Evolutionary conservation across 306 rosid species (phyloP), one percentile per base, ranked within the genome.

Genomic region (Pyrus bretschneideri): DNA sequence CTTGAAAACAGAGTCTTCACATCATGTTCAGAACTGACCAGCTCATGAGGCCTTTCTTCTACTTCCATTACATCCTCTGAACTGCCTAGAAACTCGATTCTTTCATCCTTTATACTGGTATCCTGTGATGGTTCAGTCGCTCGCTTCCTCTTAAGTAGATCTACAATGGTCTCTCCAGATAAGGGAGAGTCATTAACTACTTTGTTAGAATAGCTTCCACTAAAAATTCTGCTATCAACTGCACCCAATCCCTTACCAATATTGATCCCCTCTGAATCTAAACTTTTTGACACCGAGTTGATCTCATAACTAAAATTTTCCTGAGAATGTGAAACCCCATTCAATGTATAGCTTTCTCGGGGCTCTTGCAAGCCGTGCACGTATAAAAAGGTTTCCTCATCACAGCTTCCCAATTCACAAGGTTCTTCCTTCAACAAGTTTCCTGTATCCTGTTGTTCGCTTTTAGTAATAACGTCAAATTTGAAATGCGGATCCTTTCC

Each of bases 121-220:
- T 59, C 45, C 69, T 81, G 77, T 13, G 70, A 14, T 22, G 51
- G 77, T 69, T 70, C 88, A 71, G 51, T 83, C 33, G 44, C 78
- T 79, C 79, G 84, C 67, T 74, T 81, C 83, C 78, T 86, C 72
- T 85, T 86, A 76, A 63, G 73, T 17, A 79, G 69, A 83, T 85
- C 92, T 77, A 83, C 89, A 62, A 78, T 76, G 44, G 45, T 60
- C 52, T 73, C 85, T 40, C 69, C 81, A 74, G 46, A 76, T 44
- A 66, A 72, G 59, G 83, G 70, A 70, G 83, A 80, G 64, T 75
- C 79, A 63, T 63, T 18, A 44, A 62, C 19, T 61, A 45, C 23
- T 74, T 63, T 30, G 59, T 45, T 74, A 62, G 61, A 74, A 62
- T 29, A 62, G 46, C 77, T 73, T 73, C 69, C 75, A 66, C 68